Base-by-base conservation (phyloP, 352 stramenopile genomes). In the Phytopythium litorale region DNA sequence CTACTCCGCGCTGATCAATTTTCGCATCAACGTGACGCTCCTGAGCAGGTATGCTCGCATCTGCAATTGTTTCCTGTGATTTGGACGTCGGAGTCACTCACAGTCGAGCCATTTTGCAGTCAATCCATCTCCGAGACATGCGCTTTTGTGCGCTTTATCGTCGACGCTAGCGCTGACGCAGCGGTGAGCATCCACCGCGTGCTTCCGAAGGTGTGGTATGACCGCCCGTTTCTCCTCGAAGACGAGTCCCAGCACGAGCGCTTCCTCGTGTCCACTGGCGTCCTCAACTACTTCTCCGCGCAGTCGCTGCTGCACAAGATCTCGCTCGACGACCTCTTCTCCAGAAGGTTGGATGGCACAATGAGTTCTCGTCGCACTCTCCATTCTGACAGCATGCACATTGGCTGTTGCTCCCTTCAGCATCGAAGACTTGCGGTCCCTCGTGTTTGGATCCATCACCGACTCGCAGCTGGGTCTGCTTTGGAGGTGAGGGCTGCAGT, bases 161-260 rank as follows among this genome's bases (percentile, higher is more conserved):
- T 90, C 32, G 75, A 91, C 33, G 48, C 71, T 8, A 88, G 84
- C n/a, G 76, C 81, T 3, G 71, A 87, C 35, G 53, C 49, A 25
- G 81, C 81, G 11, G 28, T 89, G 13, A 71, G 68, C 3, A 43
- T 67, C 0, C 61, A 80, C 40, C 72, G 73, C 18, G 71, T 78
- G 12, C 59, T 92, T 7, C 84, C 84, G 21, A 80, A 72, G 25
- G 71, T 92, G 65, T 92, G 84, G 84, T 92, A 85, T 48, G 76
- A 88, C 46, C 72, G 84, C 9, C 81, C 81, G 28, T 92, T 88
- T 28, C 65, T 92, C 37, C 55, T 91, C 28, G 81, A 91, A 58
- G 81, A 91, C 58, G 81, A 89, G 60, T 92, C 84, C 0, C 84
- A 91, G 65, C 71, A 85, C 25, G 84, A 92, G 61, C 72, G 75